Percentiles rank a stretch among this genome's conserved stretches.
phyloP scores from a whole-genome alignment of 306 rosid genomes.

The Hippophae tibetana region DNA sequence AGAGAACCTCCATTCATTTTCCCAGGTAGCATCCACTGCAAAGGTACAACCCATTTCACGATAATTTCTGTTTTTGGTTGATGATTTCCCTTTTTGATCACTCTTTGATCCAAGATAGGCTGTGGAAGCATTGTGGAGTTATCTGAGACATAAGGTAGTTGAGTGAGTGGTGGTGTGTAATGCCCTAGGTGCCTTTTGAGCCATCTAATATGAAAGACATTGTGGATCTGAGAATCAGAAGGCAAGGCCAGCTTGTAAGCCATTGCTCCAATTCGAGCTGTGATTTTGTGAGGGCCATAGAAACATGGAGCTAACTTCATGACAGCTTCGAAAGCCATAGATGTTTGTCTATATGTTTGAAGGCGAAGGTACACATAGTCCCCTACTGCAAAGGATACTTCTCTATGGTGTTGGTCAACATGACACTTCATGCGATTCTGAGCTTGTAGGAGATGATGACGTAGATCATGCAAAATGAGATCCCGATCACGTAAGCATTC shows the following conservation, averaged over 20 bases:
- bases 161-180: rapidly evolving
- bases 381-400: not conserved
- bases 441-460: not conserved
- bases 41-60: not conserved
- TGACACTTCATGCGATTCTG: not conserved
- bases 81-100: too few relatives aligned
- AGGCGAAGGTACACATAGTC: not conserved
- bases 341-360: not conserved
- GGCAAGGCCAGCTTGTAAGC: not conserved
- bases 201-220: not conserved
- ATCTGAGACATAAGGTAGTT: not conserved
- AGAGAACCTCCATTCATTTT: not conserved
- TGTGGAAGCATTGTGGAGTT: too few relatives aligned
- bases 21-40: not conserved
- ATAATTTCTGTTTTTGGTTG: not conserved
- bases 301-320: not conserved
- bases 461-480: not conserved
- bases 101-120: not conserved
- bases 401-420: not conserved
- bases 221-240: not conserved
- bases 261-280: not conserved
- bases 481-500: not conserved
- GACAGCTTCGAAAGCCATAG: too few relatives aligned
- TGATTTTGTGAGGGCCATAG: not conserved
- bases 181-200: not conserved